phyloP scores from a whole-genome alignment of 106 monocot genomes.

The Alisma plantagoaquatica region DNA sequence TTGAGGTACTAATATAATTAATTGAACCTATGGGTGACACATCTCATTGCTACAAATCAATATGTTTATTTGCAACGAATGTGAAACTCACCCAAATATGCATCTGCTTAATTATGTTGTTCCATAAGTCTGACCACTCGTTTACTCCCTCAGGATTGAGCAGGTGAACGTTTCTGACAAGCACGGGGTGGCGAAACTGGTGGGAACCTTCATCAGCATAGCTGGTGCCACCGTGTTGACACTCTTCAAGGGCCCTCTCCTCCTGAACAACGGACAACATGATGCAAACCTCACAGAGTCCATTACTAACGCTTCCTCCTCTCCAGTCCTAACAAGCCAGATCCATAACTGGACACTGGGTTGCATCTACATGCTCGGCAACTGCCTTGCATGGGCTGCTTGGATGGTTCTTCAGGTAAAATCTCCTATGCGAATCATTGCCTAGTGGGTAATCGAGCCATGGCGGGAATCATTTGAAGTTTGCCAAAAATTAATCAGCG shows the following conservation, averaged over 20 bases:
- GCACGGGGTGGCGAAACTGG: slow-evolving; percentile 70
- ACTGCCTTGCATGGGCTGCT: slow-evolving; percentile 74
- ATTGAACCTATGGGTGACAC: neutral
- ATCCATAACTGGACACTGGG: slow-evolving; percentile 78
- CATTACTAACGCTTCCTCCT: slow-evolving; percentile 13
- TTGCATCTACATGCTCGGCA: slow-evolving; percentile 62
- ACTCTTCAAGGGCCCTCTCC: slow-evolving; percentile 73
- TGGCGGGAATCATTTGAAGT: too few species aligned
- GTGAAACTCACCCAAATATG: too few species aligned
- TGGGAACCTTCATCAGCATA: slow-evolving; percentile 70
- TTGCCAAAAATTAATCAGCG: too few species aligned
- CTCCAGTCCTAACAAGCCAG: slow-evolving; percentile 10
- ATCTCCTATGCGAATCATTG: too few species aligned
- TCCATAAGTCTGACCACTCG: neutral
- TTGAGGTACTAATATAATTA: slow-evolving; percentile 22
- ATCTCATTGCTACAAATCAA: neutral
- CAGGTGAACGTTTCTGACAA: slow-evolving; percentile 35
- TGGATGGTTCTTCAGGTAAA: slow-evolving; percentile 88
- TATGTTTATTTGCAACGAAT: too few species aligned
- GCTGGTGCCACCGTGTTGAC: slow-evolving; percentile 78
- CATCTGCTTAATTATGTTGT: neutral
- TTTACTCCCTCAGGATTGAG: slow-evolving; percentile 42
- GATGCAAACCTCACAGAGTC: too few species aligned
- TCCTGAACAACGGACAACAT: slow-evolving; percentile 18
- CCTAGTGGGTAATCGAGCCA: too few species aligned